These are phyloP conservation scores for Dacryopinax primogenitus DNA, from an alignment of 768 basidiomycete species.

Conservation along the genomic window DNA sequence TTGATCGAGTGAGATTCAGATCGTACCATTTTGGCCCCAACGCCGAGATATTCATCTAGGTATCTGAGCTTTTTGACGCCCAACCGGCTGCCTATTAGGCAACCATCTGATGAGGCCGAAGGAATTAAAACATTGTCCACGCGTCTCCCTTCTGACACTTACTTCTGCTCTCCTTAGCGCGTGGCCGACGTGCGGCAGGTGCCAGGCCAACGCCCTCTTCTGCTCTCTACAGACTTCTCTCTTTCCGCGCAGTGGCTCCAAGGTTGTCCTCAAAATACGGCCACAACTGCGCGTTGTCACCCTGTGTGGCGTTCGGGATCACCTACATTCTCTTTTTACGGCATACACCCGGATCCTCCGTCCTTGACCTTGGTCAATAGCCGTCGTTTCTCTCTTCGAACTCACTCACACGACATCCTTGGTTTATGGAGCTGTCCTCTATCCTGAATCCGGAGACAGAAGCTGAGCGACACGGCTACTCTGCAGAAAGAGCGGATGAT, in stretches of 20 bases:
- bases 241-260: neutral
- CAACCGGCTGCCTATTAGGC: neutral
- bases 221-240: neutral
- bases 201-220: neutral
- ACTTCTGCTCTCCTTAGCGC: slow-evolving; percentile 3
- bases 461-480: neutral
- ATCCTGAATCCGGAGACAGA: neutral
- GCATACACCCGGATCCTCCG: slow-evolving; percentile 1
- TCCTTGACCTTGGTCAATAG: neutral
- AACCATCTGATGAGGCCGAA: neutral
- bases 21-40: neutral
- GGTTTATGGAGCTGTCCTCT: neutral
- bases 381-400: neutral
- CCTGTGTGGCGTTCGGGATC: slow-evolving; percentile 3
- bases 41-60: neutral
- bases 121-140: slow-evolving; percentile 7
- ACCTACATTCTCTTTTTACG: slow-evolving; percentile 1
- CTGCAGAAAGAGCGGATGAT: neutral
- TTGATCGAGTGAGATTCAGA: neutral
- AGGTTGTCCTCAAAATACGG: neutral
- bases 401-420: neutral
- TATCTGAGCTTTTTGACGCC: neutral
- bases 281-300: neutral
- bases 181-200: neutral
- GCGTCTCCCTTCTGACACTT: slow-evolving; percentile 1